phyloP scores from a whole-genome alignment of 2,329 filamentous ascomycete species.

The Sporothrix curviconia region DNA sequence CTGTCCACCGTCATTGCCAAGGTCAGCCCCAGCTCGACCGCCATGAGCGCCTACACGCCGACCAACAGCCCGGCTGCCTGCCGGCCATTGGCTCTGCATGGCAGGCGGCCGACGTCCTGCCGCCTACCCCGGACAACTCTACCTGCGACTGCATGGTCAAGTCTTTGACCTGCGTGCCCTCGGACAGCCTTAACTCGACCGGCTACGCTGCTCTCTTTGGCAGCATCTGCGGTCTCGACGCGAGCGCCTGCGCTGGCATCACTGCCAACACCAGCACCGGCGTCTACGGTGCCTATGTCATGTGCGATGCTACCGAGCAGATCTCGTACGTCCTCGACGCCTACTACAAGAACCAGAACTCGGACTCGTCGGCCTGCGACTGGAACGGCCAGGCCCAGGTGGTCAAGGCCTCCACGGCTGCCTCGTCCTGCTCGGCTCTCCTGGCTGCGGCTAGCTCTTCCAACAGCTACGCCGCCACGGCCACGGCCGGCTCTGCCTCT shows the following conservation, averaged over 20 bases:
- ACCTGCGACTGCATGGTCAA: slow-evolving; percentile 84
- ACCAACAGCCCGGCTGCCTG: slow-evolving; percentile 65
- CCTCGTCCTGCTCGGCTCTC: slow-evolving; percentile 49
- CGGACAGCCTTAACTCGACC: slow-evolving; percentile 47
- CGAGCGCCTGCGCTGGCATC: slow-evolving; percentile 60
- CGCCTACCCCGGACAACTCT: slow-evolving; percentile 69
- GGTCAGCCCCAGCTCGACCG: slow-evolving; percentile 59
- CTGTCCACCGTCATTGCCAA: slow-evolving; percentile 64
- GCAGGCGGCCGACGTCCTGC: slow-evolving; percentile 65
- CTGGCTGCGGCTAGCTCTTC: slow-evolving; percentile 57
- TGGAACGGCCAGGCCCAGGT: slow-evolving; percentile 61
- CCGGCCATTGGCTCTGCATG: slow-evolving; percentile 58
- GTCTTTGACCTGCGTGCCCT: slow-evolving; percentile 64
- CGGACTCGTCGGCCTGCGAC: slow-evolving; percentile 55
- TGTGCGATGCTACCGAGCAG: slow-evolving; percentile 66
- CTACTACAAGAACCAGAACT: slow-evolving; percentile 59
- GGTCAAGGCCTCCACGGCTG: slow-evolving; percentile 40
- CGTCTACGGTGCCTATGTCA: slow-evolving; percentile 69
- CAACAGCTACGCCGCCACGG: slow-evolving; percentile 41
- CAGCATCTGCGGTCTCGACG: slow-evolving; percentile 58
- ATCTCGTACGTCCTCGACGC: slow-evolving; percentile 67
- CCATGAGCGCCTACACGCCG: slow-evolving; percentile 63
- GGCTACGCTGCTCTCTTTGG: slow-evolving; percentile 64
- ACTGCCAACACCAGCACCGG: slow-evolving; percentile 59
- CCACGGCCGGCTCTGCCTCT: slow-evolving; percentile 38